A percentile compares a stretch with the other conserved stretches of the same genome.
phyloP scores from a whole-genome alignment of 2,329 filamentous ascomycete genomes.

The Exophiala spinifera region DNA sequence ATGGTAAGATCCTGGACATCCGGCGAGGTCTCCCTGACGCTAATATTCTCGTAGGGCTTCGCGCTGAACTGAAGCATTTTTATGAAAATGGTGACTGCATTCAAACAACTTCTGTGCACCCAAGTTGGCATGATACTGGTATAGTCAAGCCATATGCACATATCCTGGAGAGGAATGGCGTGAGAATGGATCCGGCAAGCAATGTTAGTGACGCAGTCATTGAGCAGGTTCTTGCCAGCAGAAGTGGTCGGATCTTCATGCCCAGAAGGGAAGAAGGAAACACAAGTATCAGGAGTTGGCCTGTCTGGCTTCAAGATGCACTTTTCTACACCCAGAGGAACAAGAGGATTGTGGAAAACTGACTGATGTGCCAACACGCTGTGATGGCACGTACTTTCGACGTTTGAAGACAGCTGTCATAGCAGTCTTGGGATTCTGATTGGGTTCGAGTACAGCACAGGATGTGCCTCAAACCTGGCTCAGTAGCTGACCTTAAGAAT shows the following conservation, averaged over 20 bases:
- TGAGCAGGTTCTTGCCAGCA: slow-evolving; percentile 34
- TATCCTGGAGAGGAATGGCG: slow-evolving; percentile 55
- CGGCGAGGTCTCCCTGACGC: not conserved
- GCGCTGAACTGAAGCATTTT: slow-evolving; percentile 59
- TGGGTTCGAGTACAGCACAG: too few species aligned
- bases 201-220: slow-evolving; percentile 57
- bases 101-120: slow-evolving; percentile 26
- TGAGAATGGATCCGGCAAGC: slow-evolving; percentile 18
- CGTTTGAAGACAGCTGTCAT: too few species aligned
- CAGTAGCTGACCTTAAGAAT: too few species aligned
- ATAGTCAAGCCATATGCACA: slow-evolving; percentile 49
- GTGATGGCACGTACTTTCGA: too few species aligned
- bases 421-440: too few species aligned
- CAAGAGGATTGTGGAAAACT: too few species aligned
- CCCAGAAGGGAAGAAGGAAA: slow-evolving; percentile 17
- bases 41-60: slow-evolving; percentile 35
- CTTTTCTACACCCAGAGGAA: slow-evolving; percentile 5
- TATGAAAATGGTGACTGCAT: slow-evolving; percentile 21
- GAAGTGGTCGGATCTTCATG: slow-evolving; percentile 26
- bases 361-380: too few species aligned
- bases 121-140: slow-evolving; percentile 26
- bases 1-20: slow-evolving; percentile 43
- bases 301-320: slow-evolving; percentile 26
- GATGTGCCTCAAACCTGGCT: too few species aligned
- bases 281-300: slow-evolving; percentile 9